Conservation (phyloP, 768 basidiomycete genomes). For the Pleurotus platypus region DNA sequence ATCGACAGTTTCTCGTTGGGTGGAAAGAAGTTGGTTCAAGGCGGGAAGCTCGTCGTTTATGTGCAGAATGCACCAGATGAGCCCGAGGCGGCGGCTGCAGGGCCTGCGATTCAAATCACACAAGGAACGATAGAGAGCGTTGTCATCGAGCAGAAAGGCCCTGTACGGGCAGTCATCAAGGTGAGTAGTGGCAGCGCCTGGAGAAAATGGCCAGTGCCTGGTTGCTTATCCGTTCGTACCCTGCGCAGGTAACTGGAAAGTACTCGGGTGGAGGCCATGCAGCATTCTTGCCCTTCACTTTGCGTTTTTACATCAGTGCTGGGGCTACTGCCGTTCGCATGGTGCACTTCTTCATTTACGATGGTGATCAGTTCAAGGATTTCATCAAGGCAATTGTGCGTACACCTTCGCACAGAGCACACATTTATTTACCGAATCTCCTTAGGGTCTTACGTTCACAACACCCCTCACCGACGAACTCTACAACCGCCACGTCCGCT, state of each 20-base stretch:
- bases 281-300: slow-evolving; percentile 31
- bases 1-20: slow-evolving; percentile 26
- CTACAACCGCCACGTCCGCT: slow-evolving; percentile 32
- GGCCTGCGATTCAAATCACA: slow-evolving; percentile 19
- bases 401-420: neutral
- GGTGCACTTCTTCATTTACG: slow-evolving; percentile 35
- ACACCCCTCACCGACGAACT: slow-evolving; percentile 30
- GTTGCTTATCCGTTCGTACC: neutral
- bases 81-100: slow-evolving; percentile 22
- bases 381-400: slow-evolving; percentile 33
- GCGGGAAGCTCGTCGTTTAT: slow-evolving; percentile 25
- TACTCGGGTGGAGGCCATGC: slow-evolving; percentile 27
- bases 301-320: slow-evolving; percentile 31
- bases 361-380: slow-evolving; percentile 32
- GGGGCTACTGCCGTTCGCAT: slow-evolving; percentile 27
- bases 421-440: neutral
- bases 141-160: slow-evolving; percentile 30
- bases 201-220: neutral
- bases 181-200: slow-evolving; percentile 9
- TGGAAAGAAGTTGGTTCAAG: slow-evolving; percentile 23
- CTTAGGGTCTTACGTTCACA: slow-evolving; percentile 27
- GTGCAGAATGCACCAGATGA: slow-evolving; percentile 31
- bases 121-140: slow-evolving; percentile 25
- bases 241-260: slow-evolving; percentile 27
- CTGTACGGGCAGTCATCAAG: slow-evolving; percentile 34